phyloP scores from a whole-genome alignment of 2,329 filamentous ascomycete species.

The Alternaria consortialis region DNA sequence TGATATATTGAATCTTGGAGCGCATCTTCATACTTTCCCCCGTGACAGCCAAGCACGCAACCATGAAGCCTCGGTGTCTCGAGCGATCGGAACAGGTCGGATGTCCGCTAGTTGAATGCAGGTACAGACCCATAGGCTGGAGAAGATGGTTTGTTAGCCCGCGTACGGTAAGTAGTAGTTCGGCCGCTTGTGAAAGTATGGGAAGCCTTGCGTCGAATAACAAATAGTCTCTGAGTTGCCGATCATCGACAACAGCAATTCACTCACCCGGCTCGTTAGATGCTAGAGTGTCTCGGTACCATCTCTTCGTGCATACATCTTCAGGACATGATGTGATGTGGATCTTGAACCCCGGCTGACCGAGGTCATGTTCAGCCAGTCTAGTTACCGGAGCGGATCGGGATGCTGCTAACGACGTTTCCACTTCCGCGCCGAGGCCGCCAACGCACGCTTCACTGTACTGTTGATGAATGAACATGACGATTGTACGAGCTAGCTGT shows the following conservation, averaged over 20 bases:
- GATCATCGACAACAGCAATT: background rate
- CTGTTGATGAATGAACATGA: constrained; percentile 1
- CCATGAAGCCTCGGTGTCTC: constrained; percentile 10
- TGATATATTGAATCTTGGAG: background rate
- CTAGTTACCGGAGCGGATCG: constrained; percentile 14
- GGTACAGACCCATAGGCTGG: constrained; percentile 12
- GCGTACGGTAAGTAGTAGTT: constrained; percentile 3
- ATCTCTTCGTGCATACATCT: background rate
- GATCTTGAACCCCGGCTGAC: constrained; percentile 6
- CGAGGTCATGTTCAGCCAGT: constrained; percentile 5
- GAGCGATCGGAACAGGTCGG: constrained; percentile 9
- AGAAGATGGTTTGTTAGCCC: background rate
- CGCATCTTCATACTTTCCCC: background rate
- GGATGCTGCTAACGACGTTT: constrained; percentile 7
- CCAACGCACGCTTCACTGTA: background rate
- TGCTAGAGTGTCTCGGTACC: background rate
- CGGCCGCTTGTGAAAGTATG: background rate
- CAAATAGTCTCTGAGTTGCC: background rate
- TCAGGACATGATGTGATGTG: background rate
- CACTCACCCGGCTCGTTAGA: background rate
- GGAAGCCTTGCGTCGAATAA: background rate
- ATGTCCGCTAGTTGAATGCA: constrained; percentile 14
- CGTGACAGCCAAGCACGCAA: background rate
- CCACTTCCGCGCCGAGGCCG: background rate
- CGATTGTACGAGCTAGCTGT: constrained; percentile 7